Base-by-base conservation (phyloP, 1,284 basidiomycete species). In the Apiotrichum sp. region DNA sequence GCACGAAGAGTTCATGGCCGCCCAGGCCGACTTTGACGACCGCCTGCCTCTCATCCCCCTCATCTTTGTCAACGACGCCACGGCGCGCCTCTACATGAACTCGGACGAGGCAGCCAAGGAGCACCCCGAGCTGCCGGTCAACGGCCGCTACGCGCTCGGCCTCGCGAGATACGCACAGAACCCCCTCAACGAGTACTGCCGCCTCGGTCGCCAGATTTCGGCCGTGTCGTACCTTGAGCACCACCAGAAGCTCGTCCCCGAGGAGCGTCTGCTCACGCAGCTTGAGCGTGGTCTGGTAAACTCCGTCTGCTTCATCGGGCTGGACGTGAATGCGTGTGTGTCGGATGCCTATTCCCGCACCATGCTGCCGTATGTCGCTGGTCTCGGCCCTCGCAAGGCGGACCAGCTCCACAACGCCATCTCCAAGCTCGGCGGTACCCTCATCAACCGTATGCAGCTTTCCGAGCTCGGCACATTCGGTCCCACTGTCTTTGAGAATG, bases 351-450 rank as follows among this genome's bases (percentile, higher is more conserved):
- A 98, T 73, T 89, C 93, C 66, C 86, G 89, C 64, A 81, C 86
- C 49, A 82, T 98, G 52, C 80, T 98, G 10, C 92, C 88, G 0
- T 97, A 89, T 69, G 84, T 99, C 36, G 86, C 92, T 64, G 96
- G 96, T 39, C 81, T 99, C 47, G 96, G 96, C 6, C 95, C 93
- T 13, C 84, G 96, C 57, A 99, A 99, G 75, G 90, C 95, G 9
- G 86, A 92, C 63, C 83, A 84, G 9, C 76, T 98, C 43, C 81
- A 93, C 56, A 87, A 87, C 74, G 89, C 87, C 71, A 91, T 96
- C 53, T 82, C 81, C 7, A 77, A 82, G 22, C 79, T 86, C 68
- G 90, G 90, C 63, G 66, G 80, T 73, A 45, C 85, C 58, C 78
- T 97, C 29, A 76, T 86, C 60, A 93, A 92, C 69, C 85, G 93